These are phyloP conservation scores for Malassezia japonica DNA, from an alignment of 1,284 basidiomycete genomes.

Conservation along the genomic window DNA sequence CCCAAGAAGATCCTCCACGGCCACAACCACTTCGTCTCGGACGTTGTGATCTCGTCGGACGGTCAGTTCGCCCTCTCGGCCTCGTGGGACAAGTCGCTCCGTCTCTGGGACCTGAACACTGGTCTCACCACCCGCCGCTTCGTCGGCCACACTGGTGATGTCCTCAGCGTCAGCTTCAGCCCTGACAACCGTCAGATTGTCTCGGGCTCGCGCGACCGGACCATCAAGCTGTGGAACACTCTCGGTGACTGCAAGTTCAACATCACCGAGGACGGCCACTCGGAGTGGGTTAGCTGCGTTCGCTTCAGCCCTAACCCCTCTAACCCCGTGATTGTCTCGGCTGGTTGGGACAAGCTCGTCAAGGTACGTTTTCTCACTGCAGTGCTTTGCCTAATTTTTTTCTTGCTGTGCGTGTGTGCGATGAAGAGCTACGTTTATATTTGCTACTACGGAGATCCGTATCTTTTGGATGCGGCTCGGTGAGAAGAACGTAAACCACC, in stretches of 20 bases:
- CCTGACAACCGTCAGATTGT: constrained; percentile 68
- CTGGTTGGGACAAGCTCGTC: constrained; percentile 99
- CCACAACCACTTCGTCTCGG: constrained; percentile 99
- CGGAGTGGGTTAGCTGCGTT: constrained; percentile 82
- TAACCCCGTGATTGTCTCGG: constrained; percentile 98
- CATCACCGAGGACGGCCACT: constrained; percentile 91
- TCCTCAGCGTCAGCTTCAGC: constrained; percentile 59
- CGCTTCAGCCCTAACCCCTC: constrained; percentile 96
- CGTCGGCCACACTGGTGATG: constrained; percentile 95
- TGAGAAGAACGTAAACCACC: constrained; percentile 65
- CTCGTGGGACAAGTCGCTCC: constrained; percentile 99
- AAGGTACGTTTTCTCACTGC: constrained; percentile 62
- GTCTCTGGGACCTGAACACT: constrained; percentile 68
- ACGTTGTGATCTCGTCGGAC: constrained; percentile 79
- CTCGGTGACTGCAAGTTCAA: constrained; percentile 99
- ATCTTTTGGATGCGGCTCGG: constrained; percentile 49
- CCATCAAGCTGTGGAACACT: constrained; percentile 99
- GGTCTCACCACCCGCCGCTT: constrained; percentile 58
- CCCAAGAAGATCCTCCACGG: constrained; percentile 88
- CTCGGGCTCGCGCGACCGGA: constrained; percentile 88
- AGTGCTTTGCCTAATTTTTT: constrained; percentile 7
- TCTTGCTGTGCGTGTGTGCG: constrained; percentile 34
- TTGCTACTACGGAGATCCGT: constrained; percentile 70
- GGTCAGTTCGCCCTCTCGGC: constrained; percentile 98
- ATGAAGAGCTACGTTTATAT: constrained; percentile 54